Evolutionary conservation across 805 yeast species (phyloP).

Genomic region (Saturnispora saitoi): DNA sequence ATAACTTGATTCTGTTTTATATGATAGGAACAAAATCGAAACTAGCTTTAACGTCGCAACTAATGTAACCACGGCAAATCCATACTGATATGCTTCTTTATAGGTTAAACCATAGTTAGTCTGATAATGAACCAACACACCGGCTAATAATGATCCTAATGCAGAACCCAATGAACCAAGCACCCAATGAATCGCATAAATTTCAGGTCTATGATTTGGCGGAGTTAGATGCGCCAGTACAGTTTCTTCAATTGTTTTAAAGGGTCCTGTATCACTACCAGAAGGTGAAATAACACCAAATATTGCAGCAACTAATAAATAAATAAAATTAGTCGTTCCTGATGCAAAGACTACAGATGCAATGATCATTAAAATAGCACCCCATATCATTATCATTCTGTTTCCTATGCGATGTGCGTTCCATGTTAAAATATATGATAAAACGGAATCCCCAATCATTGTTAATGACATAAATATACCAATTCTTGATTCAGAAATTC

Average conservation of each 20-base stretch:
- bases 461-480: slow-evolving; percentile 81
- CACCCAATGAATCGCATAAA: slow-evolving; percentile 68
- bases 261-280: slow-evolving; percentile 89
- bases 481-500: slow-evolving; percentile 46
- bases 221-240: slow-evolving; percentile 73
- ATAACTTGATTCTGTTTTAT: slow-evolving; percentile 40
- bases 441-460: slow-evolving; percentile 64
- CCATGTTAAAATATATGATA: slow-evolving; percentile 69
- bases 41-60: slow-evolving; percentile 46
- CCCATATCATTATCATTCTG: slow-evolving; percentile 50
- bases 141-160: slow-evolving; percentile 58
- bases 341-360: slow-evolving; percentile 62
- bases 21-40: slow-evolving; percentile 42
- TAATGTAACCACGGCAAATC: slow-evolving; percentile 48
- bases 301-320: slow-evolving; percentile 63
- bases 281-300: slow-evolving; percentile 83
- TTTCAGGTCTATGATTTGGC: slow-evolving; percentile 52
- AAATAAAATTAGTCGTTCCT: slow-evolving; percentile 38
- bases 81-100: slow-evolving; percentile 42
- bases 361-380: slow-evolving; percentile 57
- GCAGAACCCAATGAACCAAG: slow-evolving; percentile 68
- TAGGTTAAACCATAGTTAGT: slow-evolving; percentile 27
- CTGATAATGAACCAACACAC: slow-evolving; percentile 45
- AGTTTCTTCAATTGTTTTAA: slow-evolving; percentile 78
- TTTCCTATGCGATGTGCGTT: slow-evolving; percentile 68